Percentiles rank a stretch among this genome's conserved stretches.
Evolutionary conservation across 352 stramenopile genomes (phyloP).

Genomic region (Discostella stelligera): DNA sequence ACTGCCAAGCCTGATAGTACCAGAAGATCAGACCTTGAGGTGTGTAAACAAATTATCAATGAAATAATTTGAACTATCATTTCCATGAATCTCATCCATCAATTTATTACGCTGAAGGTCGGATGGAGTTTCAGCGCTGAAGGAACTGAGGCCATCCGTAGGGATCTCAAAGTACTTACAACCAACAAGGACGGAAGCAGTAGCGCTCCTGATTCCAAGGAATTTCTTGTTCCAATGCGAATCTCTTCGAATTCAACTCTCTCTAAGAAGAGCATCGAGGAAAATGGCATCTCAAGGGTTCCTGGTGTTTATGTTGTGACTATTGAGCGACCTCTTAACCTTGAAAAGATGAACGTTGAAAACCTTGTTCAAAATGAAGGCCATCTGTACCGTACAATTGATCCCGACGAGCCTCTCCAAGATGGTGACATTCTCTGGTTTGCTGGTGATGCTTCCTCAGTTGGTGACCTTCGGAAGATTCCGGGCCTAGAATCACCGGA

Average conservation of each 20-base stretch:
- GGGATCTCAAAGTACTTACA: constrained; percentile 44
- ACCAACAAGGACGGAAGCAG: constrained; percentile 14
- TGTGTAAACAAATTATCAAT: constrained; percentile 2
- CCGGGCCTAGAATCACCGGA: constrained; percentile 62
- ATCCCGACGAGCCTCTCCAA: constrained; percentile 53
- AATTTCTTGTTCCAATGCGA: constrained; percentile 73
- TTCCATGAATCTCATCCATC: not conserved
- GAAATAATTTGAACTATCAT: not conserved
- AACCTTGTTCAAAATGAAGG: not conserved
- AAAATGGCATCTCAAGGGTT: constrained; percentile 60
- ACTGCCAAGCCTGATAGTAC: not conserved
- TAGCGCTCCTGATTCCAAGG: constrained; percentile 18
- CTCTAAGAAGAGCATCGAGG: constrained; percentile 42
- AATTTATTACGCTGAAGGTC: not conserved
- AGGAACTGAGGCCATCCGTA: constrained; percentile 40
- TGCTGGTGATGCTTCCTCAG: constrained; percentile 51
- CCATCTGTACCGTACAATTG: not conserved
- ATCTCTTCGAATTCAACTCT: constrained; percentile 57
- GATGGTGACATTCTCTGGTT: constrained; percentile 73
- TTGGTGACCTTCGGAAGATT: constrained; percentile 70
- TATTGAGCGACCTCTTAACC: constrained; percentile 58
- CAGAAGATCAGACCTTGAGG: not conserved
- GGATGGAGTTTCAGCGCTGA: constrained; percentile 11
- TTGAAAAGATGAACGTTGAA: constrained; percentile 1
- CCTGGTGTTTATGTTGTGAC: constrained; percentile 66